Base-by-base conservation (phyloP, 305 asterid species). In the Plantago coronopus region DNA sequence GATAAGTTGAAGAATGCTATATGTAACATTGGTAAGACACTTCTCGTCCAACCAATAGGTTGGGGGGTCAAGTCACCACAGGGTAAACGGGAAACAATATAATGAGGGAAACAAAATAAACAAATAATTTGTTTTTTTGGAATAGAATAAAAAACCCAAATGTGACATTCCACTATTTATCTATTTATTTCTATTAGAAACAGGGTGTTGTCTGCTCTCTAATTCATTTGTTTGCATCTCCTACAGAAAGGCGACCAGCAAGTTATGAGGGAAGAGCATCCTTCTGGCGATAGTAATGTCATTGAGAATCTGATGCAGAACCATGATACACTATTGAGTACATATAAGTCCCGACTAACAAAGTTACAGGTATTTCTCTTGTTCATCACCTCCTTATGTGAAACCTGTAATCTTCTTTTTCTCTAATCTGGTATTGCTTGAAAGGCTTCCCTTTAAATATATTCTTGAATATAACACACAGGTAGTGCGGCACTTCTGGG, bases 401-500 rank as follows among this genome's bases (percentile, higher is more conserved):
- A 3, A 45, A 22, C 40, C 44, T 18, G 59, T 22, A 6, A 5
- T 47, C 48, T 57, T 50, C 4, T 10, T 21, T 53, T 55, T 19
- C 4, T 55, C 17, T 4, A 25, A 38, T 20, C 2, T 31, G 46
- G 43, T 13, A 25, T 54, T 16, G 19, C 45, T 68, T 27, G 5
- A 31, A 51, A 72, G 59, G 64, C 62, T 64, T 61, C 49, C 37
- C 22, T 12, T 11, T 50, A 2, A 22, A 14, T 22, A 37, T 10
- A 43, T 69, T 63, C 48, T 65, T 46, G 13, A 62, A 66, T 54
- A 49, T 61, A 34, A 34, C 74, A 63, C 71, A 69, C 87, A 94
- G 99, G 87, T 94, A 72, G 85, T 90, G 61, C 85, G 87, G 18
- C 96, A 90, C 59, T 90, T 87, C 71, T 94, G 97, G 97, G 95